Percentiles rank a stretch among this genome's conserved stretches.
These are phyloP conservation scores for Clavariopsis aquatica DNA, from an alignment of 495 filamentous ascomycete genomes.

Conservation along the genomic window DNA sequence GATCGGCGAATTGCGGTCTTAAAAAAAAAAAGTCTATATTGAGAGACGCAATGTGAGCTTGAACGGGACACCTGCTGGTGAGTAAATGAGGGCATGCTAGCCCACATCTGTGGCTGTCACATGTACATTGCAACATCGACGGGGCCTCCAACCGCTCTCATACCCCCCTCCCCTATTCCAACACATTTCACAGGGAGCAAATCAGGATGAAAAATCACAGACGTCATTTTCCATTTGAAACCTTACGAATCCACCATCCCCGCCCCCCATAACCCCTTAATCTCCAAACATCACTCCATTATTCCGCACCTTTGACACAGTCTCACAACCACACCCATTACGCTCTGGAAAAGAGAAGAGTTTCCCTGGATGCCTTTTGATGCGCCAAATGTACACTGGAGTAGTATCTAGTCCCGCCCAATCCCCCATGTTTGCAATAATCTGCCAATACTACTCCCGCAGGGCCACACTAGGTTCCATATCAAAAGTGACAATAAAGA, in stretches of 20 bases:
- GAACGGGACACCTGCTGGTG: too few relatives aligned
- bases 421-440: background rate
- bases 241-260: background rate
- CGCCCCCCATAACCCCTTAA: background rate
- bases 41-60: too few relatives aligned
- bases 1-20: too few relatives aligned
- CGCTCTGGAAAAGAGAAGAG: background rate
- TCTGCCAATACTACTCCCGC: slow-evolving; percentile 15
- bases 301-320: background rate
- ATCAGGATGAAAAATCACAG: background rate
- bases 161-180: background rate
- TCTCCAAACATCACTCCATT: background rate
- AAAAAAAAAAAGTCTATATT: too few relatives aligned
- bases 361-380: slow-evolving; percentile 5
- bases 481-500: slow-evolving; percentile 21
- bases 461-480: slow-evolving; percentile 15
- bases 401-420: slow-evolving; percentile 3
- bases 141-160: too few relatives aligned
- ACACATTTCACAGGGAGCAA: background rate
- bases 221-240: background rate
- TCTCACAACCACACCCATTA: background rate
- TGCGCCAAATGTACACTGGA: slow-evolving; percentile 12
- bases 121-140: too few relatives aligned
- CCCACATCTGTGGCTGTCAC: too few relatives aligned
- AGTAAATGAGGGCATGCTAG: too few relatives aligned